Evolutionary conservation across 495 filamentous ascomycete genomes (phyloP).

Genomic region (Aspergillus sparsus): DNA sequence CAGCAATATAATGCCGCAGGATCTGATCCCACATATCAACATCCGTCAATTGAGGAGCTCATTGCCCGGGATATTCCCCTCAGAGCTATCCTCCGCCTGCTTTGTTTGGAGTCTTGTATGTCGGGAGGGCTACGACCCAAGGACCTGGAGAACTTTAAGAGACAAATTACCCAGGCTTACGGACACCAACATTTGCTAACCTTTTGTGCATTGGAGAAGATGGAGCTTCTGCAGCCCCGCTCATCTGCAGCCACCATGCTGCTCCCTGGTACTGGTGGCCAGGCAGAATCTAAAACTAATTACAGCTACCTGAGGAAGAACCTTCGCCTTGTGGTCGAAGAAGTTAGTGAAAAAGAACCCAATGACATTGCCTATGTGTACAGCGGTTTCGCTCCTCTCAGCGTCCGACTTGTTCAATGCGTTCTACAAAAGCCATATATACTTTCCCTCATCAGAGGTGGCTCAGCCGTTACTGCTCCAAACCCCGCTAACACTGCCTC

Average conservation of each 20-base stretch:
- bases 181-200: constrained; percentile 93
- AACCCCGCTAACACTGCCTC: constrained; percentile 59
- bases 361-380: constrained; percentile 97
- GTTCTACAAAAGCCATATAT: constrained; percentile 87
- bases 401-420: constrained; percentile 91
- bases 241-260: constrained; percentile 69
- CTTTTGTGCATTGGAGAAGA: constrained; percentile 83
- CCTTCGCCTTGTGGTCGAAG: constrained; percentile 88
- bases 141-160: constrained; percentile 86
- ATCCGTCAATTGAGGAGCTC: constrained; percentile 88
- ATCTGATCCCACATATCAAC: constrained; percentile 81
- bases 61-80: constrained; percentile 83
- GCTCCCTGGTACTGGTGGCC: constrained; percentile 62
- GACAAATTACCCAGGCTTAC: constrained; percentile 86
- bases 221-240: constrained; percentile 76
- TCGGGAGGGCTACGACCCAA: constrained; percentile 82
- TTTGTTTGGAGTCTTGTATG: constrained; percentile 90
- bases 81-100: constrained; percentile 73
- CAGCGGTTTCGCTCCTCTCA: constrained; percentile 93
- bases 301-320: constrained; percentile 84
- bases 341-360: constrained; percentile 96
- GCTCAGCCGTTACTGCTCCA: constrained; percentile 45
- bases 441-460: constrained; percentile 64
- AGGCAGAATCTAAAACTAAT: constrained; percentile 72
- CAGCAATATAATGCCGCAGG: constrained; percentile 96